These are phyloP conservation scores for Komagataella pastoris DNA, from an alignment of 805 yeast species.

Conservation along the genomic window DNA sequence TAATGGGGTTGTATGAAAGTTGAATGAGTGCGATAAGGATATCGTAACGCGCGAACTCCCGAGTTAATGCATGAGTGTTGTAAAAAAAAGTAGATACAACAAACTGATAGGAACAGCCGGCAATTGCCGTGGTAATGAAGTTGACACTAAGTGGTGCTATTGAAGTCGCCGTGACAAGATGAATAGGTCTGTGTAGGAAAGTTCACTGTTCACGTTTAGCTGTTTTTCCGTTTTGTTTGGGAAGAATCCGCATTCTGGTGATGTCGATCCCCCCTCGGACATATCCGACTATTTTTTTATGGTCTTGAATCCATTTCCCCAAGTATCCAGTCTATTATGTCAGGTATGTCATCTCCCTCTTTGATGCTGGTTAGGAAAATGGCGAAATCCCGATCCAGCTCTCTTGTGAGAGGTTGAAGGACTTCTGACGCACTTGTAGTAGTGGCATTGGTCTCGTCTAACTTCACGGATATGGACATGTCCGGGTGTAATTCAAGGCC, in stretches of 20 bases:
- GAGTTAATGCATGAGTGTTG: not conserved
- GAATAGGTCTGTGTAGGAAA: too few species aligned
- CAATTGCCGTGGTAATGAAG: not conserved
- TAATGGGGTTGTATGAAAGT: not conserved
- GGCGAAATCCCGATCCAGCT: constrained; percentile 11
- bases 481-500: not conserved
- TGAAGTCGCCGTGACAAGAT: not conserved
- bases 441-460: not conserved
- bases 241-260: not conserved
- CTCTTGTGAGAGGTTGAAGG: not conserved
- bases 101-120: not conserved
- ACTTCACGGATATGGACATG: not conserved
- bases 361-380: constrained; percentile 11
- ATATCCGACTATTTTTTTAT: not conserved
- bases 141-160: too few species aligned
- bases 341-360: constrained; percentile 7
- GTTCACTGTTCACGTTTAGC: too few species aligned
- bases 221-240: not conserved
- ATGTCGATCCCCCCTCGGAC: not conserved
- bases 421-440: not conserved
- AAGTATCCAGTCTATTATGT: constrained; percentile 11
- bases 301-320: constrained; percentile 2
- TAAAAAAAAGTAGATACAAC: not conserved
- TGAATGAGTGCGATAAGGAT: not conserved
- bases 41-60: not conserved